Percentiles rank a stretch among this genome's conserved stretches.
phyloP scores from a whole-genome alignment of 805 yeast genomes.

The Saccharomyces jurei region DNA sequence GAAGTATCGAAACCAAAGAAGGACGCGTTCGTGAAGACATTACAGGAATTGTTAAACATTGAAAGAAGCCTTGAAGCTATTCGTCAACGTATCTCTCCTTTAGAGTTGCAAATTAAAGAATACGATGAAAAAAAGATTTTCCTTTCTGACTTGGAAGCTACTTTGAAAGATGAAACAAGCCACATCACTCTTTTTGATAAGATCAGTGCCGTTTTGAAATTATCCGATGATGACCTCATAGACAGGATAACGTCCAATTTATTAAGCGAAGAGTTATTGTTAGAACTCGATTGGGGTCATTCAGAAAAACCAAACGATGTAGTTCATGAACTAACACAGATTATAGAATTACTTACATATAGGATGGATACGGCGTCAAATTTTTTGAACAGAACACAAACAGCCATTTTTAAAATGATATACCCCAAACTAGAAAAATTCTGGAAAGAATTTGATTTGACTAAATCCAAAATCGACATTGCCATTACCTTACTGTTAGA shows the following conservation, averaged over 20 bases:
- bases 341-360: conserved; percentile 13
- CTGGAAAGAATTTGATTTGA: conserved; percentile 10
- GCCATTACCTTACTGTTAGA: conserved; percentile 12
- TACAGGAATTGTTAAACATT: neutral
- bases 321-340: conserved; percentile 3
- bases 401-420: conserved; percentile 12
- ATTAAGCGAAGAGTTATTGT: conserved; percentile 5
- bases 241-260: conserved; percentile 14
- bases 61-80: neutral
- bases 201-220: conserved; percentile 8
- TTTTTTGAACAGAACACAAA: conserved; percentile 20
- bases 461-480: neutral
- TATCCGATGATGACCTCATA: conserved; percentile 10
- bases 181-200: neutral
- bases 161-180: neutral
- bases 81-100: conserved; percentile 3
- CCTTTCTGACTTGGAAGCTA: conserved; percentile 2
- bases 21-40: conserved; percentile 1
- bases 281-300: conserved; percentile 5
- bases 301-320: conserved; percentile 2
- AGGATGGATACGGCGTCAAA: conserved; percentile 12
- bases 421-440: conserved; percentile 3
- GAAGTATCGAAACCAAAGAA: neutral
- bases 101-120: conserved; percentile 3
- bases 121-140: conserved; percentile 2